Conservation (phyloP, 495 filamentous ascomycete species). For the Penicillium canariense region DNA sequence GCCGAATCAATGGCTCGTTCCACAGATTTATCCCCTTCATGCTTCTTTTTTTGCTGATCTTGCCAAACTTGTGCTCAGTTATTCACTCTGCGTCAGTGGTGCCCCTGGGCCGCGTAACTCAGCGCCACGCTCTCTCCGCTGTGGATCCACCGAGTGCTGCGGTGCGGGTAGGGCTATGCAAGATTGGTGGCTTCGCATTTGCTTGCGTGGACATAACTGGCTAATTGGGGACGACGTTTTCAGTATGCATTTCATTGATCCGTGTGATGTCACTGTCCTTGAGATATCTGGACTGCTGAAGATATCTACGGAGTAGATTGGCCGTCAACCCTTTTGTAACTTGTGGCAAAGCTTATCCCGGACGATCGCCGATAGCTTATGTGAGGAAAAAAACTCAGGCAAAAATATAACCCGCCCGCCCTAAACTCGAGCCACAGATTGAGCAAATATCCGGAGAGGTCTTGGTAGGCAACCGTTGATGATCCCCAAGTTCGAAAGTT, state of each 20-base stretch:
- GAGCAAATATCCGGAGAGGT: not conserved
- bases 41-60: not conserved
- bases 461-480: not conserved
- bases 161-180: slow-evolving; percentile 7
- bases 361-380: not conserved
- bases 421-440: not conserved
- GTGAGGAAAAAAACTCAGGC: not conserved
- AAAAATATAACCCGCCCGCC: not conserved
- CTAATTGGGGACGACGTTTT: not conserved
- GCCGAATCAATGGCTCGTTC: not conserved
- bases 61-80: not conserved
- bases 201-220: slow-evolving; percentile 3
- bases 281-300: no score
- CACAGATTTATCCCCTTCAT: not conserved
- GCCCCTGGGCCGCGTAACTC: slow-evolving; percentile 8
- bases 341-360: not conserved
- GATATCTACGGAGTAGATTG: no score
- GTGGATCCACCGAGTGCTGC: slow-evolving; percentile 3
- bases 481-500: not conserved
- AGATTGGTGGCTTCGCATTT: slow-evolving; percentile 6
- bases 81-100: not conserved
- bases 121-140: slow-evolving; percentile 3
- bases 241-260: not conserved
- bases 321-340: not conserved
- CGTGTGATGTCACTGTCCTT: not conserved